phyloP scores from a whole-genome alignment of 768 basidiomycete species.

The Cyclocybe aegerita region DNA sequence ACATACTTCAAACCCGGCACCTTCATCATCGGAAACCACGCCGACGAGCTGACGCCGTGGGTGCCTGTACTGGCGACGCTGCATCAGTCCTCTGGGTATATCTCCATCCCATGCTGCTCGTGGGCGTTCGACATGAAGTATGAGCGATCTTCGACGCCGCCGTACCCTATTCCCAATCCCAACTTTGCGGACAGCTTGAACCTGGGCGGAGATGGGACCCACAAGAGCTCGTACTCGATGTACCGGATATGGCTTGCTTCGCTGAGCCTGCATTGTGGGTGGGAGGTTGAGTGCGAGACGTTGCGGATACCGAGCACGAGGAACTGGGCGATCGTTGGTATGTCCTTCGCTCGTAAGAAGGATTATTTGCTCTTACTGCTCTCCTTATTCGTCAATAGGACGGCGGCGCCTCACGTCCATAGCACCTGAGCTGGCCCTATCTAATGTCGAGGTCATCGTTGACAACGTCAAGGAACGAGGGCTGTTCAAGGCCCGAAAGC shows the following conservation, averaged over 20 bases:
- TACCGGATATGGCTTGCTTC: conserved; percentile 88
- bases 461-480: conserved; percentile 58
- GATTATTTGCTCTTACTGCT: neutral
- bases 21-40: conserved; percentile 94
- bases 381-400: conserved; percentile 11
- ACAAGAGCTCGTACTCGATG: conserved; percentile 69
- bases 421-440: conserved; percentile 26
- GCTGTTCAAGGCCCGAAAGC: conserved; percentile 67
- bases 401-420: conserved; percentile 10
- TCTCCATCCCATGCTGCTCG: conserved; percentile 91
- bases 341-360: conserved; percentile 19
- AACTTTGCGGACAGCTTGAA: conserved; percentile 42
- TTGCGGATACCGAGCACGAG: conserved; percentile 91
- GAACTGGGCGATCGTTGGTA: conserved; percentile 91
- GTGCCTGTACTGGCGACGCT: conserved; percentile 77
- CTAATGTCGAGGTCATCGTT: conserved; percentile 54
- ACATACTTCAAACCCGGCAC: conserved; percentile 39
- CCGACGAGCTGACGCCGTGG: conserved; percentile 97
- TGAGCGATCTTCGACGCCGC: conserved; percentile 43
- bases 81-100: conserved; percentile 59
- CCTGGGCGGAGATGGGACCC: conserved; percentile 61
- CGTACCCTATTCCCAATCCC: conserved; percentile 26
- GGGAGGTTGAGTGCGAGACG: conserved; percentile 83
- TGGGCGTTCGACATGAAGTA: conserved; percentile 75
- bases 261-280: conserved; percentile 73